Conservation (phyloP, 1,284 basidiomycete species). For the Heterobasidion parviporum region DNA sequence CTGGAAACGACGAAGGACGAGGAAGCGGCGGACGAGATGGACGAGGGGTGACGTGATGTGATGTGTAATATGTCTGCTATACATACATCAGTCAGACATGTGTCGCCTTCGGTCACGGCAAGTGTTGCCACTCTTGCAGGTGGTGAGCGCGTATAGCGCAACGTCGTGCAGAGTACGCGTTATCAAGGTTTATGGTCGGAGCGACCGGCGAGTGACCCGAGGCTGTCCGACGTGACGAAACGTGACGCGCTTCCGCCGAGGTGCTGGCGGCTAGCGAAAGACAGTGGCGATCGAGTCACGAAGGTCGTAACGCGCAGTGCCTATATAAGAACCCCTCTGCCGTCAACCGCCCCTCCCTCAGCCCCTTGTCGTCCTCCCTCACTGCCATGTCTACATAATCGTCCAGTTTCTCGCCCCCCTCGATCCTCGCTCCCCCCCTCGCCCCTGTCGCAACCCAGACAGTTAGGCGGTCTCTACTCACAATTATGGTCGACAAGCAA, state of each 20-base stretch:
- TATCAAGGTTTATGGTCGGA: neutral
- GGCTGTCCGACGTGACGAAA: slow-evolving; percentile 3
- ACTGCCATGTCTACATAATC: slow-evolving; percentile 16
- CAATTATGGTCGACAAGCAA: slow-evolving; percentile 76
- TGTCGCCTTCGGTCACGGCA: neutral
- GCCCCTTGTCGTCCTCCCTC: slow-evolving; percentile 20
- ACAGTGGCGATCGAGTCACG: slow-evolving; percentile 9
- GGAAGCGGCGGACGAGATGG: slow-evolving; percentile 57
- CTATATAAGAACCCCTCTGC: slow-evolving; percentile 7
- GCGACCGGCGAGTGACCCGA: slow-evolving; percentile 5
- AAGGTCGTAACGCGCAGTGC: neutral
- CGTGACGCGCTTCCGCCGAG: neutral
- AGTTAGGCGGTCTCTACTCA: slow-evolving; percentile 31
- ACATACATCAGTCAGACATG: neutral
- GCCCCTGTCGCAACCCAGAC: slow-evolving; percentile 26
- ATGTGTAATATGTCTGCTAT: neutral
- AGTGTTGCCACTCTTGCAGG: neutral
- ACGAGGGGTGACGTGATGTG: slow-evolving; percentile 43
- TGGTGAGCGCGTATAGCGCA: neutral
- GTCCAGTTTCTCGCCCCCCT: slow-evolving; percentile 16
- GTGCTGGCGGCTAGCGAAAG: neutral
- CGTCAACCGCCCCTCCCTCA: slow-evolving; percentile 17
- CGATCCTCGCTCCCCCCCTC: slow-evolving; percentile 11
- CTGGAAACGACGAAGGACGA: slow-evolving; percentile 64
- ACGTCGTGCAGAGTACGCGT: slow-evolving; percentile 4